These are phyloP conservation scores for Fonsecaea erecta DNA, from an alignment of 2,329 filamentous ascomycete species.

Conservation along the genomic window DNA sequence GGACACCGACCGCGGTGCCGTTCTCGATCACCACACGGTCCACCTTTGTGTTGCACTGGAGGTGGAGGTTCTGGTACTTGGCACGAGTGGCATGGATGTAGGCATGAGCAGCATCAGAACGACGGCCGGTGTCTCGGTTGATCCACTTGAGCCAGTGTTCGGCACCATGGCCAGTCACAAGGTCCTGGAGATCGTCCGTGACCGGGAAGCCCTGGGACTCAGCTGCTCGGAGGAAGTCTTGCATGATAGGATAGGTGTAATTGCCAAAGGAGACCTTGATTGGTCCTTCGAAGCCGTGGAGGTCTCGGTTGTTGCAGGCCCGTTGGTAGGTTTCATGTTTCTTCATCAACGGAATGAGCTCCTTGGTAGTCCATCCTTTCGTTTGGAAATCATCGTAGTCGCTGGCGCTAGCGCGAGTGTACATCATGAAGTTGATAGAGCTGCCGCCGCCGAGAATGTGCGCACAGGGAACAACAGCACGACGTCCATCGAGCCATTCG, in stretches of 20 bases:
- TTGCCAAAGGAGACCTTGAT: slow-evolving; percentile 84
- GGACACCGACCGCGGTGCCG: slow-evolving; percentile 72
- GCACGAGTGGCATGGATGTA: slow-evolving; percentile 78
- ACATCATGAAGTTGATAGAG: slow-evolving; percentile 77
- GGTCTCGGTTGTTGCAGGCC: slow-evolving; percentile 62
- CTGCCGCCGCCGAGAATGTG: slow-evolving; percentile 74
- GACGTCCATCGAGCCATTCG: slow-evolving; percentile 71
- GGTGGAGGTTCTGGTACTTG: slow-evolving; percentile 71
- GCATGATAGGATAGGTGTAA: slow-evolving; percentile 80
- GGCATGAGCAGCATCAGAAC: slow-evolving; percentile 76
- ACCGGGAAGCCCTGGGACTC: slow-evolving; percentile 75
- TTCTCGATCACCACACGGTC: slow-evolving; percentile 77
- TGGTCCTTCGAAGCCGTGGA: slow-evolving; percentile 78
- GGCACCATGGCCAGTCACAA: slow-evolving; percentile 65
- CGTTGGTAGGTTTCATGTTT: slow-evolving; percentile 81
- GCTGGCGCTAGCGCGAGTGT: slow-evolving; percentile 20
- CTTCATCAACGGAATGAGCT: slow-evolving; percentile 75
- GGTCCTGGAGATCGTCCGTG: slow-evolving; percentile 77
- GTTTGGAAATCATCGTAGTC: slow-evolving; percentile 76
- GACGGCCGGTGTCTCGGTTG: slow-evolving; percentile 68
- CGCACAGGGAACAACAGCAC: slow-evolving; percentile 74
- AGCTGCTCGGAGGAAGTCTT: slow-evolving; percentile 74
- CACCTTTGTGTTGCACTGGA: slow-evolving; percentile 76
- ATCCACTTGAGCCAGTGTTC: slow-evolving; percentile 90
- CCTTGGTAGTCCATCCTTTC: slow-evolving; percentile 78